phyloP scores from a whole-genome alignment of 2,329 filamentous ascomycete species.

The Colletotrichum lupini region DNA sequence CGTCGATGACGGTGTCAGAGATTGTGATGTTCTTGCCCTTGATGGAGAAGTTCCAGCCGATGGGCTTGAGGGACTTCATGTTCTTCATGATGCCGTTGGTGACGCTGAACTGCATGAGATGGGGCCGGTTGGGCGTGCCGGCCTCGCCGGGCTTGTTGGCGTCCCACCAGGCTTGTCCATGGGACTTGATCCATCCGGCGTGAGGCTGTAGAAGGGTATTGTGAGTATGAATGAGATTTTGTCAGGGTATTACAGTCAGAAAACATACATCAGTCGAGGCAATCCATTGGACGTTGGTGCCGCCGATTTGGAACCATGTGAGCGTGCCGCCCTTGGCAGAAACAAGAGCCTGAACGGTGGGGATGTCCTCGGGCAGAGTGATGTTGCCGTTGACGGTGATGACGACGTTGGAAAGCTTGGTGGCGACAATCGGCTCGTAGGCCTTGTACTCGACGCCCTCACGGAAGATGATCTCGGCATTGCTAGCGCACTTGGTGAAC shows the following conservation, averaged over 20 bases:
- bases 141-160: constrained; percentile 51
- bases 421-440: constrained; percentile 50
- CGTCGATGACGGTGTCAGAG: constrained; percentile 52
- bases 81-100: constrained; percentile 48
- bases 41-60: constrained; percentile 54
- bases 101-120: constrained; percentile 51
- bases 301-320: constrained; percentile 52
- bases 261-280: constrained; percentile 47
- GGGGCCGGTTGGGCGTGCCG: constrained; percentile 51
- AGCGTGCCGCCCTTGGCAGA: constrained; percentile 43
- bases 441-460: constrained; percentile 55
- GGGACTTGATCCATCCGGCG: constrained; percentile 56
- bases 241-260: neutral
- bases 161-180: constrained; percentile 59
- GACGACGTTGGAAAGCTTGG: constrained; percentile 53
- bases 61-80: constrained; percentile 55
- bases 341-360: constrained; percentile 48
- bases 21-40: constrained; percentile 52
- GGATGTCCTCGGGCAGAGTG: constrained; percentile 53
- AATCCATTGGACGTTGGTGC: constrained; percentile 44
- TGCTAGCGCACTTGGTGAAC: constrained; percentile 48
- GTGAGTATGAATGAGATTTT: neutral
- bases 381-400: constrained; percentile 56
- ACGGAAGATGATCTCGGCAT: constrained; percentile 49
- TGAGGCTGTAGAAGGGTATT: constrained; percentile 24